Evolutionary conservation across 148 eudicot genomes (phyloP).

Genomic region (Fallopia convolvulus): DNA sequence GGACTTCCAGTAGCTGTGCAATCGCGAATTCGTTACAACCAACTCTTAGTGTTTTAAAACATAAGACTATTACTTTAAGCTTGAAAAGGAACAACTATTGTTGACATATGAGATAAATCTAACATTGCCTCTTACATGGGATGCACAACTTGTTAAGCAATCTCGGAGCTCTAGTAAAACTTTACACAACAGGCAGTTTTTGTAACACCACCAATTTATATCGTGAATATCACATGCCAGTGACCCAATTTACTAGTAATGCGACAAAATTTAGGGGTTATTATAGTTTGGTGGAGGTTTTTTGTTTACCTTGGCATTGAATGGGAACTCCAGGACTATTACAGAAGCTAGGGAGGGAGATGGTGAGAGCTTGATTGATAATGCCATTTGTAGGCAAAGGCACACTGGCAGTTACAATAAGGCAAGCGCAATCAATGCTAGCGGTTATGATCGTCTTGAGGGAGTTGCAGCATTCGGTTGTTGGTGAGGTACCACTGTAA

Average conservation of each 20-base stretch:
- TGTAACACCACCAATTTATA: too few species aligned
- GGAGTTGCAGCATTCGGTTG: constrained; percentile 45
- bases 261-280: background rate
- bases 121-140: too few species aligned
- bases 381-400: constrained; percentile 36
- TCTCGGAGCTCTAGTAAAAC: background rate
- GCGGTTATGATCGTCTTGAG: constrained; percentile 33
- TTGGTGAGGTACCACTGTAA: constrained; percentile 35
- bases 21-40: background rate
- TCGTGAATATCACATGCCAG: too few species aligned
- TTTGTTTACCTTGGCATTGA: constrained; percentile 54
- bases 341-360: constrained; percentile 16
- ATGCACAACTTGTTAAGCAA: too few species aligned
- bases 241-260: background rate
- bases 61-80: background rate
- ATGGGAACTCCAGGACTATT: constrained; percentile 4
- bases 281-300: background rate
- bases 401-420: constrained; percentile 58
- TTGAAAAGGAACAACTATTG: background rate
- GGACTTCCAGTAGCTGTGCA: background rate
- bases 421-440: constrained; percentile 62
- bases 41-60: background rate
- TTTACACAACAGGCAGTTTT: background rate
- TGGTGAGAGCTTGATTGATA: constrained; percentile 10
- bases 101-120: background rate